Percentiles rank a stretch among this genome's conserved stretches.
These are phyloP conservation scores for Macrolepiota dolichaula DNA, from an alignment of 768 basidiomycete genomes.

Conservation along the genomic window DNA sequence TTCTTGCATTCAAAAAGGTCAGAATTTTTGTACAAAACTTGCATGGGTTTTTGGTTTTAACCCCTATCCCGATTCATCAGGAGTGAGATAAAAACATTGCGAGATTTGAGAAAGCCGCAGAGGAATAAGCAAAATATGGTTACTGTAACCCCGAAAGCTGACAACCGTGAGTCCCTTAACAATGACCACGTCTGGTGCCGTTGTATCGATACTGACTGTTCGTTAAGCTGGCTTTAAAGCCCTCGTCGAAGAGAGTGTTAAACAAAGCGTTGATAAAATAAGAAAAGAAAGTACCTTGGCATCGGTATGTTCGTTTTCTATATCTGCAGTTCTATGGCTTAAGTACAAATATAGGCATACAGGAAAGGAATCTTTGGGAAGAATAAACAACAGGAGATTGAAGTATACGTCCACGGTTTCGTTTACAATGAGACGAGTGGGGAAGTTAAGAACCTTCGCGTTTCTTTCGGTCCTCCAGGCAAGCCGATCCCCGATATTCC, in stretches of 20 bases:
- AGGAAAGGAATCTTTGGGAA: constrained; percentile 13
- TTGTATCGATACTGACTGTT: neutral
- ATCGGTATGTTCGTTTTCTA: constrained; percentile 18
- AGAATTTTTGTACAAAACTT: neutral
- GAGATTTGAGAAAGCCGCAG: constrained; percentile 28
- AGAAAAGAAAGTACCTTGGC: constrained; percentile 34
- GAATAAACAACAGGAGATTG: constrained; percentile 21
- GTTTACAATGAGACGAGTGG: constrained; percentile 53
- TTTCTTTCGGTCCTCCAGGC: constrained; percentile 39
- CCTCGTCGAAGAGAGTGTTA: constrained; percentile 51
- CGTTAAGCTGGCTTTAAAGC: constrained; percentile 30
- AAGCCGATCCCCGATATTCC: constrained; percentile 29
- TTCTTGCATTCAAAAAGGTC: constrained; percentile 30
- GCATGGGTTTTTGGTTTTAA: neutral
- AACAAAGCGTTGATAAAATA: constrained; percentile 35
- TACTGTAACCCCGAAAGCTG: constrained; percentile 17
- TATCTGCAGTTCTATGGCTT: neutral
- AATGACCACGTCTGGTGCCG: neutral
- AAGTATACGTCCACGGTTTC: constrained; percentile 53
- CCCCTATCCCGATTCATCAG: constrained; percentile 16
- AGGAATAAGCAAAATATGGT: constrained; percentile 22
- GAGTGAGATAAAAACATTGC: constrained; percentile 30
- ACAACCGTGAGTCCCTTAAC: constrained; percentile 19
- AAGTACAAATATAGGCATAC: constrained; percentile 19
- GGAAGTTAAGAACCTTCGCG: constrained; percentile 41